phyloP scores from a whole-genome alignment of 1,284 basidiomycete species.

The Peniophora sp. region DNA sequence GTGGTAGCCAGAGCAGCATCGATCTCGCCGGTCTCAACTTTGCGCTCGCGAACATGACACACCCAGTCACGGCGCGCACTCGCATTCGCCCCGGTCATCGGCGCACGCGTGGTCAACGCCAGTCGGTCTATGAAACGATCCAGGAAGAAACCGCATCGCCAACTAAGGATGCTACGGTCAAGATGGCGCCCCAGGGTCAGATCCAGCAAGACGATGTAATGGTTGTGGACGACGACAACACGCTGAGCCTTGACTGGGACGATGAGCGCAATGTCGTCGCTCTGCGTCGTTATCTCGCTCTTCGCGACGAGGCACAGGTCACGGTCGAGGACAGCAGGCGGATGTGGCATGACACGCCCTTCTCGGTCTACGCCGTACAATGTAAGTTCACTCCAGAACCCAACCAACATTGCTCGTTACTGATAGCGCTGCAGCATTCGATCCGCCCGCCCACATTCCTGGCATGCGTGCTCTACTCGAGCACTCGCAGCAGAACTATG shows the following conservation, averaged over 20 bases:
- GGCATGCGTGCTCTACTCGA: constrained; percentile 68
- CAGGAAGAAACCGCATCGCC: constrained; percentile 50
- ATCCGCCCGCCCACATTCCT: constrained; percentile 52
- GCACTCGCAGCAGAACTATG: constrained; percentile 62
- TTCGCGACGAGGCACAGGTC: constrained; percentile 60
- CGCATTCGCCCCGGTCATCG: constrained; percentile 31
- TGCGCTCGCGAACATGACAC: constrained; percentile 41
- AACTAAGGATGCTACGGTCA: constrained; percentile 28
- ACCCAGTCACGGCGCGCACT: constrained; percentile 27
- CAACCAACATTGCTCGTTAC: constrained; percentile 19
- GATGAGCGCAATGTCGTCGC: constrained; percentile 55
- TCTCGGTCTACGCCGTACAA: constrained; percentile 63
- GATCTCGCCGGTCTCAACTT: constrained; percentile 55
- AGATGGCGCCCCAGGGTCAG: constrained; percentile 5
- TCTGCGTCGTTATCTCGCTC: constrained; percentile 58
- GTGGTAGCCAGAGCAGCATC: constrained; percentile 68
- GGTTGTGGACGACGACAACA: constrained; percentile 46
- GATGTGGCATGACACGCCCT: constrained; percentile 63
- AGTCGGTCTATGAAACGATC: constrained; percentile 73
- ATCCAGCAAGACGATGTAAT: constrained; percentile 33
- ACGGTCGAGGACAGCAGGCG: constrained; percentile 61
- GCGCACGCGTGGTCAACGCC: constrained; percentile 50
- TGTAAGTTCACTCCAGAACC: constrained; percentile 29
- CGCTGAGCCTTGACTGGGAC: constrained; percentile 48
- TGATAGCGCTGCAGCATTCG: constrained; percentile 43